Percentiles rank a stretch among this genome's conserved stretches.
Evolutionary conservation across 2,329 filamentous ascomycete species (phyloP).

Genomic region (Ceratocystis cacaofunesta): DNA sequence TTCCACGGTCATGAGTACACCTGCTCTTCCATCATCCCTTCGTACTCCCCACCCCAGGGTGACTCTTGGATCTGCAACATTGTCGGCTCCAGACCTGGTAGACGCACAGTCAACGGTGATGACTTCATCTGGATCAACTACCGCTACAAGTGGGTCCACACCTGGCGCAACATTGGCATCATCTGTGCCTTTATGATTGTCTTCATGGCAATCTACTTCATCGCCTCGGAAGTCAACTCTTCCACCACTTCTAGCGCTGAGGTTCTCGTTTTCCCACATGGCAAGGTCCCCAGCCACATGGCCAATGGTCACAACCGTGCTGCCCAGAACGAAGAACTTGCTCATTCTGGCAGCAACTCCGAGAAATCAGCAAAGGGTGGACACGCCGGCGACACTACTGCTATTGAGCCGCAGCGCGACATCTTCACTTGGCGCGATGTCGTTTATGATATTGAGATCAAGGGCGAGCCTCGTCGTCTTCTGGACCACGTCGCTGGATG

Average conservation of each 20-base stretch:
- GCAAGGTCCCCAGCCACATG: conserved; percentile 33
- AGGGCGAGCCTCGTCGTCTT: conserved; percentile 53
- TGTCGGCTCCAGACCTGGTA: conserved; percentile 40
- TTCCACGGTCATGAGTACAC: conserved; percentile 40
- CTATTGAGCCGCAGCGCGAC: conserved; percentile 31
- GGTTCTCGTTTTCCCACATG: conserved; percentile 50
- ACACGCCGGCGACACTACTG: conserved; percentile 20
- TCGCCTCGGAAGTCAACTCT: conserved; percentile 50
- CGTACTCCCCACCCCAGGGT: conserved; percentile 30
- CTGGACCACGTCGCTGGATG: conserved; percentile 71
- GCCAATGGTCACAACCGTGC: conserved; percentile 22
- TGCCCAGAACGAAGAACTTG: conserved; percentile 23
- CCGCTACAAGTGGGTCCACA: conserved; percentile 40
- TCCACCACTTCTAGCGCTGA: conserved; percentile 49
- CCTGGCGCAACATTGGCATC: conserved; percentile 58
- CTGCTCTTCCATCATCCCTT: conserved; percentile 38
- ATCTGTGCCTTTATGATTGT: conserved; percentile 47
- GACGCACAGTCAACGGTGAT: conserved; percentile 42
- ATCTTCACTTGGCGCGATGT: conserved; percentile 72
- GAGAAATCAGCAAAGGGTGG: conserved; percentile 6
- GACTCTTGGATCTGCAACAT: conserved; percentile 38
- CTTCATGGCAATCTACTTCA: conserved; percentile 49
- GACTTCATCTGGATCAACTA: conserved; percentile 43
- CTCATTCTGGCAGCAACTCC: conserved; percentile 29
- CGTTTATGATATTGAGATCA: conserved; percentile 57